Evolutionary conservation across 2,329 filamentous ascomycete genomes (phyloP).

Genomic region (Chrysosporium keratinophilum): DNA sequence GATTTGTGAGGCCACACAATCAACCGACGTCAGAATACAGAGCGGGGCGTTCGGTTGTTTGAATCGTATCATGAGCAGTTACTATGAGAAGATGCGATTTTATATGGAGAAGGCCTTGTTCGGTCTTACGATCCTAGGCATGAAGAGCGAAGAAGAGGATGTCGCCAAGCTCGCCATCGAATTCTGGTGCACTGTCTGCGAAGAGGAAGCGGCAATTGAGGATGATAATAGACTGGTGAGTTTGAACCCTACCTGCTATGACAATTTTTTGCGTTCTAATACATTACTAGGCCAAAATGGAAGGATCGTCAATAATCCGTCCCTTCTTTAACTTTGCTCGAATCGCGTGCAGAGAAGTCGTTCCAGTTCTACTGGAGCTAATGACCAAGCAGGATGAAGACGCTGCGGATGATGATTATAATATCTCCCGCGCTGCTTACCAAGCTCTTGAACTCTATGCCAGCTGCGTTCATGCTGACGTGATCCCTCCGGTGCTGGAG

Average conservation of each 20-base stretch:
- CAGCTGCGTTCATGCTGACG: constrained; percentile 73
- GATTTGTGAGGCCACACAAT: constrained; percentile 96
- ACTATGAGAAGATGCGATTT: constrained; percentile 99
- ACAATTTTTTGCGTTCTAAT: neutral
- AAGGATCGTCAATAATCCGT: constrained; percentile 72
- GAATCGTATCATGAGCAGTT: constrained; percentile 96
- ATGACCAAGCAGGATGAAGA: constrained; percentile 98
- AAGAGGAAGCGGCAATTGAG: constrained; percentile 95
- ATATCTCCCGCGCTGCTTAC: constrained; percentile 86
- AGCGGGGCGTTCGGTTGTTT: constrained; percentile 93
- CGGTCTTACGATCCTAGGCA: constrained; percentile 90
- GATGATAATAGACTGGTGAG: constrained; percentile 79
- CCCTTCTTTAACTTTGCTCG: constrained; percentile 94
- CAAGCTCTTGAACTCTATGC: constrained; percentile 94
- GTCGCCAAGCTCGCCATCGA: constrained; percentile 96
- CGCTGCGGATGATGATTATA: constrained; percentile 93
- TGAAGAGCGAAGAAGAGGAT: constrained; percentile 97
- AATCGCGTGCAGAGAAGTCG: constrained; percentile 85
- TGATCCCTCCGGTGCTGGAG: constrained; percentile 74
- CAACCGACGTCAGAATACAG: constrained; percentile 80
- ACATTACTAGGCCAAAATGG: constrained; percentile 43
- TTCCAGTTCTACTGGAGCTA: constrained; percentile 77
- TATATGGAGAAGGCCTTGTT: constrained; percentile 99
- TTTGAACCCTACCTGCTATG: constrained; percentile 15
- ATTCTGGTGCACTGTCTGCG: constrained; percentile 99